Base-by-base conservation (phyloP, 2,329 filamentous ascomycete species). In the Ophiostoma perfectum region DNA sequence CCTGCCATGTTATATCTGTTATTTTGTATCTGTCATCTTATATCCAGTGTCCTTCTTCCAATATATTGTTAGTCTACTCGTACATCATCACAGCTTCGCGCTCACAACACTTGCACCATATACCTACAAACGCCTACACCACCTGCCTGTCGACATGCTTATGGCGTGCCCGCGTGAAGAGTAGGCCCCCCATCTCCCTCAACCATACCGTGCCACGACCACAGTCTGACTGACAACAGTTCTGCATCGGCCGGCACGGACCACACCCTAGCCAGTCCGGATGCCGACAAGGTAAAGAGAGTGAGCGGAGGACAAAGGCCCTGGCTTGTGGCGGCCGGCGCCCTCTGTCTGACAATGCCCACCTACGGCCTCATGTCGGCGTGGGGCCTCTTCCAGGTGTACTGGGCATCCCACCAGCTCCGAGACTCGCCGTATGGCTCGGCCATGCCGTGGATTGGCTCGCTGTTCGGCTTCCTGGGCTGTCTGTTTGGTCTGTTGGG, bases 331-430 rank as follows among this genome's bases (percentile, higher is more conserved):
- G 49, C 49, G 7, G 18, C 49, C 8, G 49, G 49, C 49, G 18
- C 49, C 49, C 49, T 67, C 44, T 62, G 44, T 12, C 68, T 75
- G 12, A 72, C 72, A 7, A 70, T 75, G 38, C 70, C 74, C 14
- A 74, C 74, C 52, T 73, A 74, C 67, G 73, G 75, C 1, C 71
- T 77, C 5, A 73, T 76, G 65, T 75, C 73, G 65, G 72, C 71
- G 64, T 73, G 74, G 68, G 73, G 75, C 2, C 72, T 77, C 7
- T 75, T 76, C 68, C 73, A 74, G 66, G 72, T 75, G 2, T 72
- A 75, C 70, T 76, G 74, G 74, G 67, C 72, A 41, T 64, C 69
- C 4, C 67, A 74, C 41, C 70, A 76, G 67, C 72, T 76, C 6
- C 1, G 12, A n/a, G 4, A 66, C 27, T 71, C 49, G n/a, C n/a